Evolutionary conservation across 768 basidiomycete genomes (phyloP).

Genomic region (Pisolithus tinctorius): DNA sequence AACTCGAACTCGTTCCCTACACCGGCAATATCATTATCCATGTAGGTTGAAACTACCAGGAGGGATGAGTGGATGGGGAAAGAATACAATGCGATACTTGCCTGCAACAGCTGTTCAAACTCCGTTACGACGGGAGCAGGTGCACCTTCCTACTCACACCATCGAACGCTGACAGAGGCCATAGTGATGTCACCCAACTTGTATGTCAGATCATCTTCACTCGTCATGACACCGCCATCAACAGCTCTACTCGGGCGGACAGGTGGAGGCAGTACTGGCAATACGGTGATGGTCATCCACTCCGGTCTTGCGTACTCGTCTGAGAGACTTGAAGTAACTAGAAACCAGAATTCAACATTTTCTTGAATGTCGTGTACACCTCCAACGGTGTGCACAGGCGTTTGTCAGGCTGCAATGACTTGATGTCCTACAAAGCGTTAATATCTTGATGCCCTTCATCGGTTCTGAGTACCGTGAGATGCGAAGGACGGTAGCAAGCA

Average conservation of each 20-base stretch:
- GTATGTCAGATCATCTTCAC: slow-evolving; percentile 33
- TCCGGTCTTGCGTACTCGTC: slow-evolving; percentile 69
- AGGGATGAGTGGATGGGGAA: neutral
- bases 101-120: slow-evolving; percentile 94
- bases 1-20: too few relatives aligned
- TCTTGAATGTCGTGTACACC: slow-evolving; percentile 89
- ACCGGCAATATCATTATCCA: slow-evolving; percentile 99
- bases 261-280: too few relatives aligned
- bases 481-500: too few relatives aligned
- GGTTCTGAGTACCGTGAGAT: too few relatives aligned
- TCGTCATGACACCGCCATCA: too few relatives aligned
- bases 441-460: neutral
- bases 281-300: too few relatives aligned
- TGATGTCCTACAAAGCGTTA: slow-evolving; percentile 54
- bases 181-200: slow-evolving; percentile 97
- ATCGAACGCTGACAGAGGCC: slow-evolving; percentile 83
- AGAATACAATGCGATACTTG: slow-evolving; percentile 27
- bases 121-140: slow-evolving; percentile 94
- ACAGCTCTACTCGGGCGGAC: too few relatives aligned
- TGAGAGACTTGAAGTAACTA: slow-evolving; percentile 78
- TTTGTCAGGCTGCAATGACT: slow-evolving; percentile 77
- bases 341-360: slow-evolving; percentile 87
- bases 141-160: slow-evolving; percentile 93
- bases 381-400: slow-evolving; percentile 78
- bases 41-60: slow-evolving; percentile 91